Conservation (phyloP, 2,329 filamentous ascomycete species). For the Trichoderma lentiforme region DNA sequence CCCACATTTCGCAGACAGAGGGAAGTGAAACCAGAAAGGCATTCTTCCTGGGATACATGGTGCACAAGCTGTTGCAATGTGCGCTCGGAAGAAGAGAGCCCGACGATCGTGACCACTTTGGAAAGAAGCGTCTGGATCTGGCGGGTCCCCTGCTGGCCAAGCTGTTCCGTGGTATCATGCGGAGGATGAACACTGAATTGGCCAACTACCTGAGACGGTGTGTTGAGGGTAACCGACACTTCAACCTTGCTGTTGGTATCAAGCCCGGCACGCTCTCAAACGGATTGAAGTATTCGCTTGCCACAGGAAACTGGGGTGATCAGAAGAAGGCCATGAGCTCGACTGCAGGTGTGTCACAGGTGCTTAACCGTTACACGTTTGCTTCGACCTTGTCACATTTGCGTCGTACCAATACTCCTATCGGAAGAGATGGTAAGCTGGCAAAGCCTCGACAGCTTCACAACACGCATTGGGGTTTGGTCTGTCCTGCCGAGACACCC, state of each 20-base stretch:
- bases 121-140: slow-evolving; percentile 95
- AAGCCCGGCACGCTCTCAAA: slow-evolving; percentile 90
- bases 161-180: slow-evolving; percentile 87
- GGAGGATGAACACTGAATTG: slow-evolving; percentile 86
- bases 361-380: slow-evolving; percentile 96
- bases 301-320: slow-evolving; percentile 98
- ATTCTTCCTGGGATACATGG: slow-evolving; percentile 98
- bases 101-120: slow-evolving; percentile 97
- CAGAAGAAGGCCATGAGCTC: slow-evolving; percentile 97
- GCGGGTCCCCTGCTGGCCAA: slow-evolving; percentile 94
- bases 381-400: slow-evolving; percentile 95
- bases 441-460: slow-evolving; percentile 97
- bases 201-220: slow-evolving; percentile 88
- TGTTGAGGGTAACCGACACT: slow-evolving; percentile 83
- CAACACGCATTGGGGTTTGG: slow-evolving; percentile 97
- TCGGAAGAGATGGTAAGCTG: slow-evolving; percentile 95
- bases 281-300: slow-evolving; percentile 92
- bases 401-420: slow-evolving; percentile 93
- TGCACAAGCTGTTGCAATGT: slow-evolving; percentile 91
- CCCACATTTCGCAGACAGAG: slow-evolving; percentile 92
- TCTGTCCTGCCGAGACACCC: slow-evolving; percentile 95
- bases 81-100: slow-evolving; percentile 89
- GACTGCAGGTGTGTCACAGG: slow-evolving; percentile 96
- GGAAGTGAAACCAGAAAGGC: slow-evolving; percentile 95
- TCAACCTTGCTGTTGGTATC: slow-evolving; percentile 86